These are phyloP conservation scores for Leccinum pellstonianum DNA, from an alignment of 768 basidiomycete species.

Conservation along the genomic window DNA sequence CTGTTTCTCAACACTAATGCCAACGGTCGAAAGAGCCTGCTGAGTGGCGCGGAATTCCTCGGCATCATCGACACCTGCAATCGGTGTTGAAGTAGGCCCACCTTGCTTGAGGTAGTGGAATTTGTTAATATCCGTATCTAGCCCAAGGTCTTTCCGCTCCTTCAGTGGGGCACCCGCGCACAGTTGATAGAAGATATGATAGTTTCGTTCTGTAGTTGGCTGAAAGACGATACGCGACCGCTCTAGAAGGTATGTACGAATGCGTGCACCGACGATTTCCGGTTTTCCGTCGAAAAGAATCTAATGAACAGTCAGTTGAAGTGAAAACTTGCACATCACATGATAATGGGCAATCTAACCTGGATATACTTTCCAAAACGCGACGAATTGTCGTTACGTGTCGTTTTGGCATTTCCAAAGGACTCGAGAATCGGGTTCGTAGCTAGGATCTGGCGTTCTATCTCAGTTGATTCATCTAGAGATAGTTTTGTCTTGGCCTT, in stretches of 20 bases:
- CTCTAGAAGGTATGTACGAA: slow-evolving; percentile 96
- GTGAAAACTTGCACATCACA: neutral
- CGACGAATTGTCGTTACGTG: slow-evolving; percentile 98
- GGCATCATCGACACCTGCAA: slow-evolving; percentile 90
- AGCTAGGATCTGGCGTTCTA: slow-evolving; percentile 95
- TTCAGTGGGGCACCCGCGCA: slow-evolving; percentile 94
- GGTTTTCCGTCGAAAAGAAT: slow-evolving; percentile 95
- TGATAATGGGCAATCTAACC: slow-evolving; percentile 35
- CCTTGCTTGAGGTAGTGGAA: slow-evolving; percentile 95
- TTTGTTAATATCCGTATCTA: slow-evolving; percentile 81
- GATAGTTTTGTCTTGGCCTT: slow-evolving; percentile 70
- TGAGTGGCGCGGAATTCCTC: slow-evolving; percentile 95
- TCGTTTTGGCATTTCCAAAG: slow-evolving; percentile 99
- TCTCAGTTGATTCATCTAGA: slow-evolving; percentile 87
- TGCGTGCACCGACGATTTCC: slow-evolving; percentile 98
- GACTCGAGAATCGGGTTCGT: slow-evolving; percentile 99
- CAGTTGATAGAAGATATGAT: slow-evolving; percentile 99
- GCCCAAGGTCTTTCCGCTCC: slow-evolving; percentile 91
- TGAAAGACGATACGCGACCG: slow-evolving; percentile 98
- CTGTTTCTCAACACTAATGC: slow-evolving; percentile 96
- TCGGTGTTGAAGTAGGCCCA: slow-evolving; percentile 82
- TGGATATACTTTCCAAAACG: slow-evolving; percentile 99
- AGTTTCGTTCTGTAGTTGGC: slow-evolving; percentile 94
- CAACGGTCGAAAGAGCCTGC: slow-evolving; percentile 93
- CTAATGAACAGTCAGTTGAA: slow-evolving; percentile 40